Conservation (phyloP, 352 stramenopile species). For the Phytopythium sindhum region DNA sequence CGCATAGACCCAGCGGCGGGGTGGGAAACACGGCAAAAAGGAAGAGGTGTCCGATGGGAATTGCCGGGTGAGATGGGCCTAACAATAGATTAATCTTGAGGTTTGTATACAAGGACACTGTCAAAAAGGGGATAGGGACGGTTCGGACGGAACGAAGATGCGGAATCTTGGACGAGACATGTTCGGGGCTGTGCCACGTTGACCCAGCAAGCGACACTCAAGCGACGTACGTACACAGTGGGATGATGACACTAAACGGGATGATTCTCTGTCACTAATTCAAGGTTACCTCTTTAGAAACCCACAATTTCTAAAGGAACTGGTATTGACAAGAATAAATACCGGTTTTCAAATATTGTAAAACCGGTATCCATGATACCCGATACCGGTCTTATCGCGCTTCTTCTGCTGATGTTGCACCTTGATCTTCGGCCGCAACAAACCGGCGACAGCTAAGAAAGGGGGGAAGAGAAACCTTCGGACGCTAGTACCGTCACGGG, state of each 20-base stretch:
- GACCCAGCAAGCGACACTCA: neutral
- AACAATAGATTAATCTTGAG: neutral
- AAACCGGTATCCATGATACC: too few relatives aligned
- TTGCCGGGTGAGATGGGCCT: conserved; percentile 1
- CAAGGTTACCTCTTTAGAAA: neutral
- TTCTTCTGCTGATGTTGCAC: too few relatives aligned
- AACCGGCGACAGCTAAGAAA: too few relatives aligned
- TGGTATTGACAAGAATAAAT: too few relatives aligned
- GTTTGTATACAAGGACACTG: neutral
- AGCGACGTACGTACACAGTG: neutral
- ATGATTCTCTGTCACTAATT: neutral
- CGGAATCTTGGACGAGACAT: neutral
- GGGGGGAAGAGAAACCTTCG: too few relatives aligned
- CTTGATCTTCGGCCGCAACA: too few relatives aligned
- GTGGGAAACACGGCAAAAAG: neutral
- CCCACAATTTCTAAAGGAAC: too few relatives aligned
- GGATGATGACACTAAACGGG: neutral
- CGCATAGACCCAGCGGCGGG: neutral
- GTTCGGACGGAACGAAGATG: neutral
- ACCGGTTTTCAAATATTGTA: too few relatives aligned
- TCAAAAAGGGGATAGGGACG: neutral
- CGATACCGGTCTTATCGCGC: too few relatives aligned
- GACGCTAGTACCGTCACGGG: too few relatives aligned
- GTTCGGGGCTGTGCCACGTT: neutral
- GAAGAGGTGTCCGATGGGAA: neutral